A percentile compares a stretch with the other conserved stretches of the same genome.
These are phyloP conservation scores for Volutella citrinella DNA, from an alignment of 2,329 filamentous ascomycete genomes.

Conservation along the genomic window DNA sequence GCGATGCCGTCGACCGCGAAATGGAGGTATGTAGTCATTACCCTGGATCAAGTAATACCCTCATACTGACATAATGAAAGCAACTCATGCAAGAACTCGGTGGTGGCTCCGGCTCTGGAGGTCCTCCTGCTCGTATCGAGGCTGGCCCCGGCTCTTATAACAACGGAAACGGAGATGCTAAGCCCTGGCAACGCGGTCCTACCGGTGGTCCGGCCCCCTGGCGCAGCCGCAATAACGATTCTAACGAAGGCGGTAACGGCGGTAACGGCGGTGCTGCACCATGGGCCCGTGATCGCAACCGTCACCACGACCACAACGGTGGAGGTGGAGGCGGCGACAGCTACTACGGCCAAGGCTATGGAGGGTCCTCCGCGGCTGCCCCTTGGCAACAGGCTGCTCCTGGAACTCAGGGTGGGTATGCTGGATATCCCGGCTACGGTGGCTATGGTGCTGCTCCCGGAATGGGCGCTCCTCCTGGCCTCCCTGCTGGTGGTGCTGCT, in stretches of 20 bases:
- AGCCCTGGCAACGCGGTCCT: constrained; percentile 83
- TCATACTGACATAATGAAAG: constrained; percentile 49
- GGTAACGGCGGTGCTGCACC: constrained; percentile 49
- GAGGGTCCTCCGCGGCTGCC: constrained; percentile 23
- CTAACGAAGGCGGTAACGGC: constrained; percentile 41
- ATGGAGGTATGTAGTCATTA: constrained; percentile 69
- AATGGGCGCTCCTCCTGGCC: constrained; percentile 39
- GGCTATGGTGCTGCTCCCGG: constrained; percentile 48
- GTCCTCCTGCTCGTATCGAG: constrained; percentile 78
- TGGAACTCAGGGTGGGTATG: constrained; percentile 55
- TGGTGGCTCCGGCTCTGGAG: constrained; percentile 57
- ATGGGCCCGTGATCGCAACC: constrained; percentile 61
- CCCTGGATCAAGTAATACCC: not conserved
- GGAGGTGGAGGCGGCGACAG: constrained; percentile 21
- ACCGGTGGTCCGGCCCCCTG: constrained; percentile 84
- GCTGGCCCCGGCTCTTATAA: constrained; percentile 63
- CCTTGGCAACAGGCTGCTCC: constrained; percentile 59
- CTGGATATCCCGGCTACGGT: constrained; percentile 45
- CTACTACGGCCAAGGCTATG: constrained; percentile 30
- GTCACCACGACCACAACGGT: constrained; percentile 38
- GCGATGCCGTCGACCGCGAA: constrained; percentile 87
- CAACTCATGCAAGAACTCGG: constrained; percentile 98
- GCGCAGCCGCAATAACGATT: constrained; percentile 55
- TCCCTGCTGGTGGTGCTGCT: constrained; percentile 41
- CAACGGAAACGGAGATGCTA: constrained; percentile 61